Base-by-base conservation (phyloP, 2,329 filamentous ascomycete genomes). In the Alternaria alternata region DNA sequence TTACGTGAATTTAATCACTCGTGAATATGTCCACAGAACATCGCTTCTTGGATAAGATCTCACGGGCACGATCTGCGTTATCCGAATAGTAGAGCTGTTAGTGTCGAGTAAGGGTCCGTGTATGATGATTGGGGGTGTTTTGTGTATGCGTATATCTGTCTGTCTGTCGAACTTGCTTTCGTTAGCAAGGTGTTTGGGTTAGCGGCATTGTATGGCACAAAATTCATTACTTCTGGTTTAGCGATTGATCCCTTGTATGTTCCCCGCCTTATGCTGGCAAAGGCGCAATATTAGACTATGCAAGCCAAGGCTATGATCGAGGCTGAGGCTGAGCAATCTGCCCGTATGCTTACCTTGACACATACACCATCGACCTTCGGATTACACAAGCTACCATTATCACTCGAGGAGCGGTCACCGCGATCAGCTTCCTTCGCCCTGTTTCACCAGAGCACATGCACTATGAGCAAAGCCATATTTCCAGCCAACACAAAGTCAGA, bases 131-230 rank as follows among this genome's bases (percentile, higher is more conserved):
- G 51, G 51, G 52, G 47, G 41, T 60, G 46, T 51, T 28, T 43
- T 55, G 55, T 62, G 56, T 62, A 62, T 61, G 54, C 53, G 54
- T 64, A 59, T 56, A 41, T 57, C 16, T 26, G 47, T 53, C 44
- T 46, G 39, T 56, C 52, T 51, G 44, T 64, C 39, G 47, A 53
- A 41, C 58, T 46, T 46, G 54, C 48, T 57, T 57, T 63, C 51
- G 43, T 42, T 56, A 61, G 60, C 61, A 57, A 55, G 57, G 55
- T 62, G 61, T 63, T 51, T 58, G 48, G 56, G 54, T 57, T 62
- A 63, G 62, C 54, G 60, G 56, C 62, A 63, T 65, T 57, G 52
- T 57, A 38, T 51, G 51, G 43, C 38, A 51, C 47, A 51, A 44
- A 59, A 55, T 46, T 44, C 24, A 56, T 56, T 36, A 44, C 30